Conservation (phyloP, 495 filamentous ascomycete genomes). For the Terfezia claveryi region DNA sequence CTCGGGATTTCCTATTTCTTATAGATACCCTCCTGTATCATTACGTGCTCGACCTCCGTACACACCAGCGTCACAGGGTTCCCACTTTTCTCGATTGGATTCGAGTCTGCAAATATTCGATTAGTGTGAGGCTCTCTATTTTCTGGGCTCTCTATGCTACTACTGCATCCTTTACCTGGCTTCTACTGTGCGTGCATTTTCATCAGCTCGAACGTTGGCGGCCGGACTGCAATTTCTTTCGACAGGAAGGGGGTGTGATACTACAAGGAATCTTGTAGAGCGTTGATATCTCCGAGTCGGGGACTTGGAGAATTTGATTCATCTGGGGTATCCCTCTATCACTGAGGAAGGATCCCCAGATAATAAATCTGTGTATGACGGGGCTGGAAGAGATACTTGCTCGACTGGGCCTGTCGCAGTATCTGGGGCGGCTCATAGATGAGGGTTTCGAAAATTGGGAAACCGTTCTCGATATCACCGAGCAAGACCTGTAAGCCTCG, state of each 20-base stretch:
- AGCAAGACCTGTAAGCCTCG: slow-evolving; percentile 46
- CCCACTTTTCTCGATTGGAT: slow-evolving; percentile 12
- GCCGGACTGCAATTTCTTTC: slow-evolving; percentile 16
- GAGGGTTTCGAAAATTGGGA: slow-evolving; percentile 71
- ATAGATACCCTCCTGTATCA: not conserved
- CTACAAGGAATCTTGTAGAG: not conserved
- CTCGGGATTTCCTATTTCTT: not conserved
- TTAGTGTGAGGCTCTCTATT: slow-evolving; percentile 18
- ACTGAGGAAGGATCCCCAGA: slow-evolving; percentile 13
- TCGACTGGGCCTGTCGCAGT: slow-evolving; percentile 52
- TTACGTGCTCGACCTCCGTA: not conserved
- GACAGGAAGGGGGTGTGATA: not conserved
- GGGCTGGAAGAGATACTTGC: slow-evolving; percentile 37
- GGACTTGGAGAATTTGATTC: not conserved
- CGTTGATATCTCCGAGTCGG: not conserved
- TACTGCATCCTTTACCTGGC: slow-evolving; percentile 9
- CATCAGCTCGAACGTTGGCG: slow-evolving; percentile 17
- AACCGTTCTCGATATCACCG: slow-evolving; percentile 54
- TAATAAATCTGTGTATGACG: slow-evolving; percentile 28
- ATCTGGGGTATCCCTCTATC: slow-evolving; percentile 12
- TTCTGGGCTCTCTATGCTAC: slow-evolving; percentile 18
- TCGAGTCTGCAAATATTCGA: slow-evolving; percentile 13
- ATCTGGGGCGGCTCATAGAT: slow-evolving; percentile 42
- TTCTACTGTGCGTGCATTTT: slow-evolving; percentile 8
- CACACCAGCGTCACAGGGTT: slow-evolving; percentile 2